Evolutionary conservation across 2,329 filamentous ascomycete genomes (phyloP).

Genomic region (Monilinia fructigena): DNA sequence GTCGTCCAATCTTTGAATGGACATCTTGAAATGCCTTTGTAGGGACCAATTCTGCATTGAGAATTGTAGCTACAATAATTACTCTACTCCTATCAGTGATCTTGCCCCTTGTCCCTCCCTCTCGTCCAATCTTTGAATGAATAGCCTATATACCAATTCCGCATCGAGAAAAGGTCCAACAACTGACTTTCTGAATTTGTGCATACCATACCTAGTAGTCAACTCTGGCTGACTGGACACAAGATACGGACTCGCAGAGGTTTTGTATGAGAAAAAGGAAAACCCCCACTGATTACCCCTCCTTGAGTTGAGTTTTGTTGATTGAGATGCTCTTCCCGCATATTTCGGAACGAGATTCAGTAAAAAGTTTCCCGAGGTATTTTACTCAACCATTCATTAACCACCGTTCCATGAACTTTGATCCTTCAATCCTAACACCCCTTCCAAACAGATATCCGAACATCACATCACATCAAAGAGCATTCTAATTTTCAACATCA

Average conservation of each 20-base stretch:
- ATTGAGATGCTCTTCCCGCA: background rate
- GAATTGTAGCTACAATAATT: no score
- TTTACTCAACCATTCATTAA: background rate
- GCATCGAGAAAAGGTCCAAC: background rate
- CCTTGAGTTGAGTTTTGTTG: background rate
- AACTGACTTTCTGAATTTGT: background rate
- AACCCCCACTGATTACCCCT: conserved; percentile 13
- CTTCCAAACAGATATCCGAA: background rate
- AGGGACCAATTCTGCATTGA: no score
- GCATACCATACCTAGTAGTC: background rate
- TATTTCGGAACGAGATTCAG: background rate
- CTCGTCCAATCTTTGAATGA: no score
- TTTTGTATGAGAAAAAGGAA: background rate
- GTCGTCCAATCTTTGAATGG: no score
- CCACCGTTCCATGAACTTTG: background rate
- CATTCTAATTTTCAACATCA: no score
- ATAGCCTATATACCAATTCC: no score
- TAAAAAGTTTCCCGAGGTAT: conserved; percentile 6
- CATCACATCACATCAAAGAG: background rate
- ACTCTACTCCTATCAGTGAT: no score
- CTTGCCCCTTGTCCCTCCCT: no score
- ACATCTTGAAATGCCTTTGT: no score
- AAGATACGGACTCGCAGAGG: background rate
- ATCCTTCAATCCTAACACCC: background rate
- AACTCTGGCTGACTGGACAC: background rate